A percentile compares a stretch with the other conserved stretches of the same genome.
These are phyloP conservation scores for Cucurbitaria berberidis DNA, from an alignment of 2,329 filamentous ascomycete genomes.

Conservation along the genomic window DNA sequence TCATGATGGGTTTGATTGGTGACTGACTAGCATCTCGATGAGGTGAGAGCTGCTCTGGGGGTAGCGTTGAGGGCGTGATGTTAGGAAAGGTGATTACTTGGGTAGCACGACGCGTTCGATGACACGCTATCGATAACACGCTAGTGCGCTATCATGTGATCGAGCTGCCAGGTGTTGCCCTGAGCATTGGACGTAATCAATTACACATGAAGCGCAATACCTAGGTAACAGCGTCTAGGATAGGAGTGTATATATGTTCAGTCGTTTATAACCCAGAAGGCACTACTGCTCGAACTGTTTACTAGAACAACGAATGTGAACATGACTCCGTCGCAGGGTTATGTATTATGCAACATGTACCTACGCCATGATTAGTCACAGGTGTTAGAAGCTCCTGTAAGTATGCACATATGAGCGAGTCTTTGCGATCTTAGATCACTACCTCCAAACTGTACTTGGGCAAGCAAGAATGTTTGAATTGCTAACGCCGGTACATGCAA, in stretches of 20 bases:
- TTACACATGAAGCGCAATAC: too few relatives aligned
- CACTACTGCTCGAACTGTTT: too few relatives aligned
- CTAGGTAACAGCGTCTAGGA: neutral
- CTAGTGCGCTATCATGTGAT: constrained; percentile 20
- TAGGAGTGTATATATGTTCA: neutral
- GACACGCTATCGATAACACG: constrained; percentile 14
- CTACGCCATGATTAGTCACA: neutral
- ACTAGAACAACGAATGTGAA: neutral
- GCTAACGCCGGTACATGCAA: constrained; percentile 20
- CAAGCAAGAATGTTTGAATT: neutral
- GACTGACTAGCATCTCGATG: neutral
- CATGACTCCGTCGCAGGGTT: neutral
- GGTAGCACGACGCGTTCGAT: constrained; percentile 5
- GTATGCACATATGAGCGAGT: neutral
- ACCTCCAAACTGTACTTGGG: neutral
- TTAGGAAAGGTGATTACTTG: neutral
- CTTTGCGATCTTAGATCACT: neutral
- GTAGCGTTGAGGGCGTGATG: neutral
- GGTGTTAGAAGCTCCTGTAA: neutral
- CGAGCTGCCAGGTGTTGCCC: too few relatives aligned
- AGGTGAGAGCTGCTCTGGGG: neutral
- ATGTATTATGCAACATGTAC: neutral
- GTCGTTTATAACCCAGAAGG: too few relatives aligned
- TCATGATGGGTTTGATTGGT: constrained; percentile 25
- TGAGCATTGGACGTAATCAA: too few relatives aligned